Evolutionary conservation across 1,284 basidiomycete species (phyloP), one percentile per base, ranked within the genome.

Genomic region (Chondrostereum purpureum): DNA sequence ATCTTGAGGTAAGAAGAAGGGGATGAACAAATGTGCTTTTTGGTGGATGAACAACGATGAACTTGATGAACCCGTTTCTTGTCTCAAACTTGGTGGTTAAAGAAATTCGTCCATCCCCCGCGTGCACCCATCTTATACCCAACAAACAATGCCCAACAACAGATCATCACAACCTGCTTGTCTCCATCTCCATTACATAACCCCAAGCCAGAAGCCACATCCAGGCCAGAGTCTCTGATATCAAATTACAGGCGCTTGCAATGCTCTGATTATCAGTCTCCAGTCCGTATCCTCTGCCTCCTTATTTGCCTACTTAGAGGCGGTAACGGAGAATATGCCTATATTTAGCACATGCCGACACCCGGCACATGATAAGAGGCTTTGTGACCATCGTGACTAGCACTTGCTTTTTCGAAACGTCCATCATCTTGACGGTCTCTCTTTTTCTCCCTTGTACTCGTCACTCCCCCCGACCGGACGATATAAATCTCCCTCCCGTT

Each of bases 51-150:
- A 73, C 65, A 63, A 56, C 58, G 58, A 63, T 73, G 73, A 71
- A 71, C 75, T 72, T 67, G 42, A 73, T 85, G 83, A 85, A 86
- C 83, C 83, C 79, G 79, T 81, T 80, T 79, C 73, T 78, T 75
- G 75, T 79, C 73, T 74, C 76, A 78, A 83, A 83, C 78, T 84
- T 86, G 83, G 67, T 73, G 79, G 81, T 81, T 79, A 70, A 66
- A 69, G 69, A 70, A 74, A 75, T 77, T n/a, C n/a, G n/a, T 31
- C 27, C 27, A 31, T 8, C 8, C 8, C 27, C 57, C 48, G 49
- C 57, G 51, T 50, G 54, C 50, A 50, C 22, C 46, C 45, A 45
- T 48, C 27, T 53, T 43, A 46, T 49, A 58, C 65, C 58, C 59
- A 57, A 59, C 63, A 63, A 64, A 53, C 57, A 54, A 45, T 55